Conservation (phyloP, 2,329 filamentous ascomycete genomes). For the Apiospora saccharicola region DNA sequence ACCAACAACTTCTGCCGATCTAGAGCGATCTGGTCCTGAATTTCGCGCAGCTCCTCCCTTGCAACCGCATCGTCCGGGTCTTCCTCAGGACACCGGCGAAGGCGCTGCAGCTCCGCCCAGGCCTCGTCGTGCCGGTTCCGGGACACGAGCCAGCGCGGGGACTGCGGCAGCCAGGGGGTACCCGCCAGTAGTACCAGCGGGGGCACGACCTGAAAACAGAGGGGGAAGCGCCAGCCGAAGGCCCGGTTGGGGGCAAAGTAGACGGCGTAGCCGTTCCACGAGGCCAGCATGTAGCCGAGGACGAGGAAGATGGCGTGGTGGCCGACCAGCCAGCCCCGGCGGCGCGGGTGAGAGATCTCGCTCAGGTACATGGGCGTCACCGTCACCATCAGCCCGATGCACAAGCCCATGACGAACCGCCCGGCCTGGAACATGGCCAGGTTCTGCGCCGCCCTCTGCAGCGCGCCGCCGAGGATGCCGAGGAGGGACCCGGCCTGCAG, state of each 20-base stretch:
- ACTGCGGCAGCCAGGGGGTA: slow-evolving; percentile 46
- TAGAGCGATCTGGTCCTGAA: slow-evolving; percentile 52
- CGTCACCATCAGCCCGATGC: slow-evolving; percentile 47
- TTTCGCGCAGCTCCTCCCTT: slow-evolving; percentile 53
- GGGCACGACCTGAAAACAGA: slow-evolving; percentile 42
- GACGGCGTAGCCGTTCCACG: slow-evolving; percentile 55
- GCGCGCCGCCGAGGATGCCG: slow-evolving; percentile 50
- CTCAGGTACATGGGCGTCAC: slow-evolving; percentile 51
- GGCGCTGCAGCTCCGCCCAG: slow-evolving; percentile 40
- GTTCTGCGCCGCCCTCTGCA: slow-evolving; percentile 47
- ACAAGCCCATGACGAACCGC: slow-evolving; percentile 48
- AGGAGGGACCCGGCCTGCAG: slow-evolving; percentile 49
- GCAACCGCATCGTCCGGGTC: slow-evolving; percentile 31
- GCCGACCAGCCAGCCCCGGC: slow-evolving; percentile 52
- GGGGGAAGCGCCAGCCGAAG: slow-evolving; percentile 44
- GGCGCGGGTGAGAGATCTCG: slow-evolving; percentile 47
- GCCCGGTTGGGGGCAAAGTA: slow-evolving; percentile 39
- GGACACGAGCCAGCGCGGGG: slow-evolving; percentile 46
- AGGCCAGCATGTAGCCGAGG: slow-evolving; percentile 47
- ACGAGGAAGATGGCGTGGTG: slow-evolving; percentile 46
- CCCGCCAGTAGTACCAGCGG: slow-evolving; percentile 38
- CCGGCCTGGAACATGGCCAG: slow-evolving; percentile 52
- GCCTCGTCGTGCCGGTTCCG: slow-evolving; percentile 42
- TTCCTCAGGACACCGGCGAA: slow-evolving; percentile 31
- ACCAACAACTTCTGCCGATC: slow-evolving; percentile 50